Evolutionary conservation across 441 rosid species (phyloP), one percentile per base, ranked within the genome.

Genomic region (Raphanus hybrid): DNA sequence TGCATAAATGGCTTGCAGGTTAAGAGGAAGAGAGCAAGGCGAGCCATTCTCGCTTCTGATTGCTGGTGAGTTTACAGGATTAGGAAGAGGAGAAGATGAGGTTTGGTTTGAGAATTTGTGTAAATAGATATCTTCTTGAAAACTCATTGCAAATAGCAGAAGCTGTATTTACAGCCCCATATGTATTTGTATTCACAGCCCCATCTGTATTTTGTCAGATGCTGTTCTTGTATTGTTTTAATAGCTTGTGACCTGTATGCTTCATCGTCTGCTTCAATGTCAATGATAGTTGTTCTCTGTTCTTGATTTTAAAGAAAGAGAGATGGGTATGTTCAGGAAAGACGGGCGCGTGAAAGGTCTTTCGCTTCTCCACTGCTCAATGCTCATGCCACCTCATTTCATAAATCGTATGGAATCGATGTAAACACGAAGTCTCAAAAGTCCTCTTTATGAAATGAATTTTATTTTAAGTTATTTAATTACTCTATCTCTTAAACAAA

Each of bases 61-160:
- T 39, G 74, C 37, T 78, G 77, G 81, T 67, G 77, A 67, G 70
- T 73, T 78, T 67, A 61, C 65, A 68, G 74, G 52, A 37, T 60
- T 66, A 69, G 68, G 73, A 43, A 66, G 39, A 52, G 57, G 67
- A 60, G 57, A 69, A 68, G 50, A 69, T 58, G 72, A 64, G 68
- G 75, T 74, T 74, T 79, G 76, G 76, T 70, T 78, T 79, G 82
- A 74, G 75, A 79, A 74, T 69, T 74, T 69, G 79, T 79, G 82
- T 79, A 80, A 65, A 80, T 80, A 80, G 79, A 70, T 70, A 20
- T 73, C 50, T 61, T 69, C 58, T 57, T 66, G 78, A 79, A 74
- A 78, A 68, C 82, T 63, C 71, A 14, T 43, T 79, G 82, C 67
- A 74, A 62, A 79, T 68, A 69, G 74, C 64, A 67, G 66, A 78